A percentile compares a stretch with the other conserved stretches of the same genome.
Conservation (phyloP, 2,329 filamentous ascomycete genomes). For the Diaporthe vaccinii region DNA sequence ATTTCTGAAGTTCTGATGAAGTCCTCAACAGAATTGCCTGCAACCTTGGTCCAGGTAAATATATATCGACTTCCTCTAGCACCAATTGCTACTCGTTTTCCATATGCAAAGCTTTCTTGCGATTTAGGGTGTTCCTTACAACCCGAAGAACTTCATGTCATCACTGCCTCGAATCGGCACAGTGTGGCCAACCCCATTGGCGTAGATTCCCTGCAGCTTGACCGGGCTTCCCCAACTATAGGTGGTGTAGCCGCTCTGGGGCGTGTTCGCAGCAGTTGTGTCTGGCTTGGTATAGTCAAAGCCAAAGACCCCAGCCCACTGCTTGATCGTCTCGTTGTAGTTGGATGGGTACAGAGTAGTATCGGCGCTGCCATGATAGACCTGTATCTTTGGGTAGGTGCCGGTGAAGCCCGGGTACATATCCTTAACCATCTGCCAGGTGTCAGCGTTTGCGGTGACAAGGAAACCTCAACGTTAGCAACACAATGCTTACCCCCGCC, state of each 20-base stretch:
- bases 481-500: slow-evolving; percentile 48
- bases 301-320: slow-evolving; percentile 60
- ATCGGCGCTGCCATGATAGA: slow-evolving; percentile 60
- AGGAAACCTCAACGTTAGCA: not conserved
- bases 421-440: slow-evolving; percentile 49
- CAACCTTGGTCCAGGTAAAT: not conserved
- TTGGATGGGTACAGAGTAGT: slow-evolving; percentile 55
- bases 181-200: slow-evolving; percentile 46
- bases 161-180: slow-evolving; percentile 46
- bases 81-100: not conserved
- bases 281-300: slow-evolving; percentile 27
- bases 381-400: slow-evolving; percentile 54
- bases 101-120: not conserved
- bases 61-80: not conserved
- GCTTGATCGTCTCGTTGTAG: slow-evolving; percentile 58
- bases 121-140: slow-evolving; percentile 38
- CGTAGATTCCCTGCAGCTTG: slow-evolving; percentile 50
- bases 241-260: slow-evolving; percentile 55
- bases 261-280: slow-evolving; percentile 50
- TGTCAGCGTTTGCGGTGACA: slow-evolving; percentile 27
- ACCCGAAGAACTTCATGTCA: slow-evolving; percentile 51
- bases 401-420: slow-evolving; percentile 67
- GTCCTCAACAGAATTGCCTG: not conserved
- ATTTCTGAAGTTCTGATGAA: not conserved
- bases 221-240: slow-evolving; percentile 54